Evolutionary conservation across 768 basidiomycete species (phyloP).

Genomic region (Pisolithus marmoratus): DNA sequence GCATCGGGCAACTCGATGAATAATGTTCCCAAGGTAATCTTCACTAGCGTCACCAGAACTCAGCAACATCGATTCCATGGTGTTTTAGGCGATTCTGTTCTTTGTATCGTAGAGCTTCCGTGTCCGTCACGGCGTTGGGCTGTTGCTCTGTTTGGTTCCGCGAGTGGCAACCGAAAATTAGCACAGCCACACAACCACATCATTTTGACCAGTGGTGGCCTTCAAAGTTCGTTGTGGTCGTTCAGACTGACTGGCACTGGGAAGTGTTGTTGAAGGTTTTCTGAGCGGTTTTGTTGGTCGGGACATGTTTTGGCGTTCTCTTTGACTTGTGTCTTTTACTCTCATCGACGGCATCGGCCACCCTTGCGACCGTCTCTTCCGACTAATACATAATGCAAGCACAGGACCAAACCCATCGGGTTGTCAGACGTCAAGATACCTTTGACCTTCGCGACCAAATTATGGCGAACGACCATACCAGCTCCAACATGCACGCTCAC

Average conservation of each 20-base stretch:
- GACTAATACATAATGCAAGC: slow-evolving; percentile 16
- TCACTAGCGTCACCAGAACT: too few species aligned
- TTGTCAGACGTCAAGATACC: slow-evolving; percentile 48
- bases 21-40: too few species aligned
- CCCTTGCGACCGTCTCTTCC: background rate
- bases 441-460: slow-evolving; percentile 70
- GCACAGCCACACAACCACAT: background rate
- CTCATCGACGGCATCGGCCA: background rate
- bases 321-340: background rate
- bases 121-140: too few species aligned
- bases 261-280: background rate
- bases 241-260: background rate
- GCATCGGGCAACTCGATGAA: too few species aligned
- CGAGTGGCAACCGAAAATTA: background rate
- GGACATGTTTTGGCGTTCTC: background rate
- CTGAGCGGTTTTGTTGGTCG: background rate
- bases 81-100: too few species aligned
- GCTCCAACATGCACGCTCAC: slow-evolving; percentile 42
- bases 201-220: background rate
- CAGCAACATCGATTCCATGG: too few species aligned
- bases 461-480: slow-evolving; percentile 46
- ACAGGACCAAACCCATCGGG: slow-evolving; percentile 20
- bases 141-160: background rate
- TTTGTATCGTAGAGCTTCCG: too few species aligned
- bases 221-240: background rate